phyloP scores from a whole-genome alignment of 2,329 filamentous ascomycete genomes.

The Thielaviopsis populi region DNA sequence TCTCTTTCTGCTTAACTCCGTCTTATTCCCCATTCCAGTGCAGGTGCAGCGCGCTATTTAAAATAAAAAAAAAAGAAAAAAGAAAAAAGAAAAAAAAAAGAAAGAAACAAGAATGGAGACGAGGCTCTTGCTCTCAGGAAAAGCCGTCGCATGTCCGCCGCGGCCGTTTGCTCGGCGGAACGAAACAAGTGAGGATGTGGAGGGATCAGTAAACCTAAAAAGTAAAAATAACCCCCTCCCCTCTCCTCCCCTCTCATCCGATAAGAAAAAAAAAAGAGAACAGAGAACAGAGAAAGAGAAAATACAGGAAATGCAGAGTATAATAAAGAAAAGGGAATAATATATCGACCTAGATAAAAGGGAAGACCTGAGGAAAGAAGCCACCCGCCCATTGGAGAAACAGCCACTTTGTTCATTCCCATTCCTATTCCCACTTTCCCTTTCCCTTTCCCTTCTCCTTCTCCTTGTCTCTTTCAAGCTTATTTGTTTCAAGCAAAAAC shows the following conservation, averaged over 20 bases:
- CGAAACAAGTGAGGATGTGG: not conserved
- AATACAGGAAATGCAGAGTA: not conserved
- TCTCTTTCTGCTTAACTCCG: not conserved
- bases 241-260: no score
- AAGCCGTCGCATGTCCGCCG: not conserved
- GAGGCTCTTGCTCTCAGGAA: not conserved
- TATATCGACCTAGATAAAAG: not conserved
- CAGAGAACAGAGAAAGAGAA: not conserved
- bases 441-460: not conserved
- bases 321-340: not conserved
- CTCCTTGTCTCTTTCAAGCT: not conserved
- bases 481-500: constrained; percentile 7
- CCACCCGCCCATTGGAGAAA: not conserved
- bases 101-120: not conserved
- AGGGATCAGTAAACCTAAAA: not conserved
- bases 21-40: not conserved
- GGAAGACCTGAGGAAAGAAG: not conserved
- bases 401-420: not conserved
- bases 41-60: not conserved
- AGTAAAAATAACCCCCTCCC: no score
- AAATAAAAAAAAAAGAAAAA: not conserved
- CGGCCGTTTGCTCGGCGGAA: constrained; percentile 2
- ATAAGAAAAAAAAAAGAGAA: no score
- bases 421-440: not conserved
- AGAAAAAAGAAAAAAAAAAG: not conserved